phyloP scores from a whole-genome alignment of 345 rosid genomes.

The Angophora floribunda region DNA sequence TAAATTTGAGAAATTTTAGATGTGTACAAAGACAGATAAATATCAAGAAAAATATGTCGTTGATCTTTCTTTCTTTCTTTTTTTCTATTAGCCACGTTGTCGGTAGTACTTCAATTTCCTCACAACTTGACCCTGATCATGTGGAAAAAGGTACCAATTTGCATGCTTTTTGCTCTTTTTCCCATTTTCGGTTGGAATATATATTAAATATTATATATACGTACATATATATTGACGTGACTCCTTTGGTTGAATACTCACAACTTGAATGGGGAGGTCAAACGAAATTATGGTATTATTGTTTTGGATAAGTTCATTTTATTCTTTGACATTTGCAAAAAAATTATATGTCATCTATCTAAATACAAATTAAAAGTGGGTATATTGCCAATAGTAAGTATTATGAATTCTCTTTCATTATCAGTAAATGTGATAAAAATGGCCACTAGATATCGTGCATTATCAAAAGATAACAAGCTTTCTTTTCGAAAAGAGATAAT shows the following conservation, averaged over 20 bases:
- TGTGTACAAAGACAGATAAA: neutral
- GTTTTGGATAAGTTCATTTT: neutral
- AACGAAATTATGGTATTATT: neutral
- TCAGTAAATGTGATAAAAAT: too few species aligned
- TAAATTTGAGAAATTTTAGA: neutral
- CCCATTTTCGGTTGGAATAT: too few species aligned
- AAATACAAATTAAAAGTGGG: neutral
- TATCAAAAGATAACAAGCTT: too few species aligned
- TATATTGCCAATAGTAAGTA: too few species aligned
- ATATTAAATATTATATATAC: too few species aligned
- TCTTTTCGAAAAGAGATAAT: too few species aligned
- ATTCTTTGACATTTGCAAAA: neutral
- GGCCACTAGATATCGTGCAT: too few species aligned
- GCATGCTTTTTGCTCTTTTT: neutral
- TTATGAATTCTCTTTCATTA: too few species aligned
- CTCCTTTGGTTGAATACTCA: neutral
- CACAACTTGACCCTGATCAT: neutral
- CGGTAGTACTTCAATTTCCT: neutral
- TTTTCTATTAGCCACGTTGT: neutral
- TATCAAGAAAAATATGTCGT: neutral
- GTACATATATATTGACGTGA: neutral
- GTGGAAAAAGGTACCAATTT: neutral
- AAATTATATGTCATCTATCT: too few species aligned
- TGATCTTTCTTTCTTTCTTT: neutral
- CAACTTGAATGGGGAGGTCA: neutral